Conservation (phyloP, 2,329 filamentous ascomycete genomes). For the Penicillium sp. region DNA sequence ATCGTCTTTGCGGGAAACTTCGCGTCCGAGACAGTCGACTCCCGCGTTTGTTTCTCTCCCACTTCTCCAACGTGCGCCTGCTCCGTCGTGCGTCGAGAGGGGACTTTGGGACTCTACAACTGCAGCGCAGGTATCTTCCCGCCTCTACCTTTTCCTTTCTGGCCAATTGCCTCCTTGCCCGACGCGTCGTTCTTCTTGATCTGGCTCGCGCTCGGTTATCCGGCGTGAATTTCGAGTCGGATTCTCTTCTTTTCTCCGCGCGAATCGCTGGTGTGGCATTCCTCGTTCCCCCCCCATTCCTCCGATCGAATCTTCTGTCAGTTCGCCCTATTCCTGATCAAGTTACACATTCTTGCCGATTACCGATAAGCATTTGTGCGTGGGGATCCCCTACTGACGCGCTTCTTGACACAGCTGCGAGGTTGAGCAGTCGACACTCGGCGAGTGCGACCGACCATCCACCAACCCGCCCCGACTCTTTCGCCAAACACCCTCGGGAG, state of each 20-base stretch:
- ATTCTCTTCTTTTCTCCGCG: background rate
- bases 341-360: conserved; percentile 19
- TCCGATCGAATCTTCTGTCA: conserved; percentile 23
- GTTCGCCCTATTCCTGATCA: conserved; percentile 13
- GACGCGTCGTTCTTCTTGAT: conserved; percentile 16
- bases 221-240: background rate
- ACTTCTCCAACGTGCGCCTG: conserved; percentile 24
- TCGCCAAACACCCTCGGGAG: conserved; percentile 24
- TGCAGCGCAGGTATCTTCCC: conserved; percentile 34
- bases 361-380: conserved; percentile 16
- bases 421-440: conserved; percentile 21
- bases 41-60: conserved; percentile 26
- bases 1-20: conserved; percentile 17
- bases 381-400: conserved; percentile 13
- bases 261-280: conserved; percentile 13
- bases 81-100: conserved; percentile 24
- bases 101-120: conserved; percentile 19
- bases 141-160: conserved; percentile 16
- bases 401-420: conserved; percentile 18
- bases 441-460: conserved; percentile 28
- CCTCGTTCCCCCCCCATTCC: conserved; percentile 21
- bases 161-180: conserved; percentile 11
- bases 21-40: conserved; percentile 24
- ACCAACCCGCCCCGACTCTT: conserved; percentile 16
- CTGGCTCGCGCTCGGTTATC: conserved; percentile 19